Evolutionary conservation across 305 asterid genomes (phyloP), one percentile per base, ranked within the genome.

Genomic region (Coffea humblotiana): DNA sequence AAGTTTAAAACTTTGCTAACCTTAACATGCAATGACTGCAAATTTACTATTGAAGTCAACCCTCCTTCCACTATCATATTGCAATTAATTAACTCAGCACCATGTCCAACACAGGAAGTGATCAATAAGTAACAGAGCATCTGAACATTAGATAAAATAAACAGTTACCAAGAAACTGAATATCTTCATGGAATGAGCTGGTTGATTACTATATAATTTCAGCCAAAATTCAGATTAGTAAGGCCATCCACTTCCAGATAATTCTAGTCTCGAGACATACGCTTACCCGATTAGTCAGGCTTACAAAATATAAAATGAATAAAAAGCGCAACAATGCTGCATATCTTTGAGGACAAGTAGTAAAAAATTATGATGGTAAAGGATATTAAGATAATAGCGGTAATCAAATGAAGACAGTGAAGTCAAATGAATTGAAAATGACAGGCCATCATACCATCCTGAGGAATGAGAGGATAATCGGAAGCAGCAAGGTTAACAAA

Each of bases 381-480:
- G 54, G 3, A 12, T 9, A 49, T 49, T 49, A 49, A 49, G 54
- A 3, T 49, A 9, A 10, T 1, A 12, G 9, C 45, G 40, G 19
- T 61, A 78, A 37, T 10, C 52, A n/a, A 80, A 13, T 80, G 45
- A 52, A 80, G 77, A 48, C 25, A 16, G 67, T 25, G 19, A 13
- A 12, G 49, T 27, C 52, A 76, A 16, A 60, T 11, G 43, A 49
- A 37, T 60, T 14, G 52, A 72, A 67, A 47, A 5, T n/a, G 40
- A 9, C 65, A 70, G 27, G 43, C 0, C 16, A 19, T 2, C 81
- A 67, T 78, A 84, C 87, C 88, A 71, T 84, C 90, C 58, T 82
- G 90, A 18, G 88, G 81, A 74, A 87, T 65, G 12, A 87, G 85
- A 40, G 88, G 90, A 79, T 87, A 84, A 77, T 87, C 90, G 45